phyloP scores from a whole-genome alignment of 495 filamentous ascomycete genomes.

The Podospora tetraspora region DNA sequence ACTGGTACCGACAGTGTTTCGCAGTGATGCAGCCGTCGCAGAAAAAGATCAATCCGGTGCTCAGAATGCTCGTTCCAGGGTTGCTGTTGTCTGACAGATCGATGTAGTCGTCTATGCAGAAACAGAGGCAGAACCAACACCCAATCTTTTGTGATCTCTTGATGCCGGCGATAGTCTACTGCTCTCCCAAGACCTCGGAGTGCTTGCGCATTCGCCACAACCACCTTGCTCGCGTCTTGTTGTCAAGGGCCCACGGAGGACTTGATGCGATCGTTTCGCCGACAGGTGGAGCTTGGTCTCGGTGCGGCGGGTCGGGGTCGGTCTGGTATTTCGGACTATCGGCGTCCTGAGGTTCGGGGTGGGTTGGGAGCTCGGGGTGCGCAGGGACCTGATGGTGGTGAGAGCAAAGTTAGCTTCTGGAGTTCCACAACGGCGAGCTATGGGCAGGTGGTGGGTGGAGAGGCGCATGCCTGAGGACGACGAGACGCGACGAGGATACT shows the following conservation, averaged over 20 bases:
- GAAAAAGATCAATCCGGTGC: neutral
- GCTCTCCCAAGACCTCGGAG: neutral
- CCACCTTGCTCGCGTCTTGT: neutral
- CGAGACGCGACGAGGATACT: neutral
- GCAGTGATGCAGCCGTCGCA: neutral
- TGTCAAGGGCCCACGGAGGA: neutral
- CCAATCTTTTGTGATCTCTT: neutral
- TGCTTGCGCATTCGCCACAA: neutral
- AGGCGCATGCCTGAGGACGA: neutral
- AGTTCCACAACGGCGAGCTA: neutral
- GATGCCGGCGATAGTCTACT: neutral
- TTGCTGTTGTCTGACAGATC: neutral
- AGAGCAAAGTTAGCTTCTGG: slow-evolving; percentile 7
- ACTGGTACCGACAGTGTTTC: neutral
- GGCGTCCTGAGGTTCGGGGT: neutral
- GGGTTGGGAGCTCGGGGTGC: neutral
- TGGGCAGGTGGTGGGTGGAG: neutral
- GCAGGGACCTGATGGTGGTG: neutral
- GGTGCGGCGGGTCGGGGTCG: neutral
- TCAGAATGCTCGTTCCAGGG: neutral
- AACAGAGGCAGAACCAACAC: neutral
- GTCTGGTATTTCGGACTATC: neutral
- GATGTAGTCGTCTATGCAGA: neutral
- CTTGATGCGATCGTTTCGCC: neutral
- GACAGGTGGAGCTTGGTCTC: neutral